These are phyloP conservation scores for Hypomyces perniciosus DNA, from an alignment of 2,329 filamentous ascomycete genomes.

Conservation along the genomic window DNA sequence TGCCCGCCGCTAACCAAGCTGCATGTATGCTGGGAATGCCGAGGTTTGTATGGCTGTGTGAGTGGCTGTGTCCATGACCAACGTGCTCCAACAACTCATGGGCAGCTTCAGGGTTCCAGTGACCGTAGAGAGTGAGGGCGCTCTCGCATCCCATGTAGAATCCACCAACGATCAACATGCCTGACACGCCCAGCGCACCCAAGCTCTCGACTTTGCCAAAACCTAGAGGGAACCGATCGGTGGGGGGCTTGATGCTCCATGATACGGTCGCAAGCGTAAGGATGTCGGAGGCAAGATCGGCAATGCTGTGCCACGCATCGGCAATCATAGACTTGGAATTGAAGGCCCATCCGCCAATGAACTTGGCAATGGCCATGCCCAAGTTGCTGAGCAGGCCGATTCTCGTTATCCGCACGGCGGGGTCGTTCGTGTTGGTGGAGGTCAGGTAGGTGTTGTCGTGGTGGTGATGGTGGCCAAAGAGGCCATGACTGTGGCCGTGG, in stretches of 20 bases:
- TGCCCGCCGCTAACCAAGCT: slow-evolving; percentile 87
- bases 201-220: slow-evolving; percentile 98
- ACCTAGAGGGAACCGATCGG: slow-evolving; percentile 76
- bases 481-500: slow-evolving; percentile 44
- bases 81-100: slow-evolving; percentile 58
- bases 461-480: slow-evolving; percentile 62
- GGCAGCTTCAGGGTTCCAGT: slow-evolving; percentile 64
- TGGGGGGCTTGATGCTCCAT: slow-evolving; percentile 82
- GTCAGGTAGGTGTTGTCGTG: slow-evolving; percentile 91
- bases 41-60: slow-evolving; percentile 49
- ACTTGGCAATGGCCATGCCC: slow-evolving; percentile 90
- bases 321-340: slow-evolving; percentile 90
- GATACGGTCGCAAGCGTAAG: slow-evolving; percentile 92
- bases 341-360: slow-evolving; percentile 86
- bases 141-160: slow-evolving; percentile 86
- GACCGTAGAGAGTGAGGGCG: slow-evolving; percentile 58
- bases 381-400: slow-evolving; percentile 71
- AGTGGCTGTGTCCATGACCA: slow-evolving; percentile 51
- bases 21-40: slow-evolving; percentile 80
- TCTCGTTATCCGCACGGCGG: slow-evolving; percentile 57
- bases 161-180: slow-evolving; percentile 82
- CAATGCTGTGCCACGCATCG: slow-evolving; percentile 92
- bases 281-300: slow-evolving; percentile 90
- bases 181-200: slow-evolving; percentile 86
- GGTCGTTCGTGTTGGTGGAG: slow-evolving; percentile 71